Evolutionary conservation across 1,284 basidiomycete genomes (phyloP), one percentile per base, ranked within the genome.

Genomic region (Mrakiaceae sp.): DNA sequence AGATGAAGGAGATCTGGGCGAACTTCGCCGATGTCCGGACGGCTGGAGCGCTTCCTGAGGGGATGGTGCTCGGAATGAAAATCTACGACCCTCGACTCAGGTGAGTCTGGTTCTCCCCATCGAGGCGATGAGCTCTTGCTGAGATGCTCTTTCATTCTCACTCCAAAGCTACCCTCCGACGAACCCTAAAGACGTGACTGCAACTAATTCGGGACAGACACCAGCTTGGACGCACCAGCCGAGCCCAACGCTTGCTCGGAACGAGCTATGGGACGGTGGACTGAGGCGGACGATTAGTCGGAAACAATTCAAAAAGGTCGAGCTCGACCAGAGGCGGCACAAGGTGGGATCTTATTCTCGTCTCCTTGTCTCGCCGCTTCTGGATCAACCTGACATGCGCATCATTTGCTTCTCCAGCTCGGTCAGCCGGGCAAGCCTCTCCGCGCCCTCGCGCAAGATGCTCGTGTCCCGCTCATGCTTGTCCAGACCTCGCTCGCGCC

Each of bases 1-100:
- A 84, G 46, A 86, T 87, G 68, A 81, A 79, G 66, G 78, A 90
- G 87, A 87, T 88, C 70, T 90, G 90, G 86, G 74, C 78, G 5
- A 78, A 78, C 0, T 75, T 94, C 40, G 75, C 76, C 2, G 76
- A 83, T 64, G 69, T 88, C 5, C 85, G 86, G 69, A 83, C 84
- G 14, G 77, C 85, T 10, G 83, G 80, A 1, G 82, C 82, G n/a
- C 72, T 88, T 9, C 84, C 88, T 4, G 79, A 83, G 43, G 86
- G 85, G 4, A 86, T 87, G 79, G 74, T 89, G 0, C 77, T 88
- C n/a, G 90, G 89, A 0, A 81, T 89, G 64, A 84, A 79, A 42
- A 86, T 90, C 0, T 77, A 87, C 55, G 92, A 96, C 73, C 92
- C 92, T 27, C 80, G 89, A 53, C 76, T 91, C 2, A 84, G 79